Evolutionary conservation across 306 rosid genomes (phyloP), one percentile per base, ranked within the genome.

Genomic region (Acacia melanoxylon): DNA sequence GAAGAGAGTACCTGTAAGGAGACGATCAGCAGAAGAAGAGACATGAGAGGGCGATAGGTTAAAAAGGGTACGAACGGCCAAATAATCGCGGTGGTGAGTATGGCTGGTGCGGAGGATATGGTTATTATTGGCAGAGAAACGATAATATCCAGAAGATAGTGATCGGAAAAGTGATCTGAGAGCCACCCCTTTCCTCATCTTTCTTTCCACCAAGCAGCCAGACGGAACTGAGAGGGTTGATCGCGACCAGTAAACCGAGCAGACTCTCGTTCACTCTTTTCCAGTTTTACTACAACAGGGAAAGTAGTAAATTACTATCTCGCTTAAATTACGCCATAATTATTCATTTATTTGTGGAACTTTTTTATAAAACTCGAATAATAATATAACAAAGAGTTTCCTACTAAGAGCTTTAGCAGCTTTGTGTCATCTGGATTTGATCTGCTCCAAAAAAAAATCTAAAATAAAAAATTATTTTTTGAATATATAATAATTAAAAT

Each of bases 111-210:
- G 77, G 42, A 78, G 77, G 2, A 76, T 71, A 25, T 66, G 81
- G 74, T 37, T 85, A 66, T 73, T 68, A 82, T 81, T 45, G 6
- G 91, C 70, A 0, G 90, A 71, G 59, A 85, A 22, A 20, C 77
- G 70, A 20, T 68, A 78, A 81, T 98, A 95, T 93, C 92, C 83
- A 91, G 80, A 86, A 81, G 83, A 74, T 44, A 91, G 49, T 33
- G 96, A 91, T 44, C 97, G 93, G 86, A 62, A 85, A 0, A 93
- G 59, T 72, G 98, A 87, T 88, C 98, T 80, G 6, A 93, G 71
- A 76, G 86, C 87, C 78, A 68, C 33, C 89, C 81, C 83, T 89
- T 87, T 93, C 86, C 89, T 92, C 93, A 86, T 87, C 68, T 42
- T 42, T 67, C 40, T 41, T 70, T 42, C 37, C 37, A 40, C 49